Evolutionary conservation across 257 asterid species (phyloP).

Genomic region (Ajuga chamaepitys): DNA sequence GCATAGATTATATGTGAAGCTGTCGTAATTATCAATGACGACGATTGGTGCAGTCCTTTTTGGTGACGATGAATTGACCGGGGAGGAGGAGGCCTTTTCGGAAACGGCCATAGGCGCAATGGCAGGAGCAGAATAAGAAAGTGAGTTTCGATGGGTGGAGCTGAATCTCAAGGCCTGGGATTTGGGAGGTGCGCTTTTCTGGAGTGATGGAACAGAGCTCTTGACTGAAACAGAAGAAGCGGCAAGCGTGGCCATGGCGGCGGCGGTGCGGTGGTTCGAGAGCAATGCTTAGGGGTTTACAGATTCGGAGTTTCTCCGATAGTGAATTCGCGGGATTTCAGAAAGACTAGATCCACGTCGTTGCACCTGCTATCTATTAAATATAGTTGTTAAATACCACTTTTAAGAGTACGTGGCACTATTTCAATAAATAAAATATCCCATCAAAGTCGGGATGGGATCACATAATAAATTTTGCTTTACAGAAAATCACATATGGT

Average conservation of each 20-base stretch:
- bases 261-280: not conserved
- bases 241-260: conserved; percentile 25
- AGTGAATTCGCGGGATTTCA: not conserved
- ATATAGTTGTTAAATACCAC: too few relatives aligned
- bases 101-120: conserved; percentile 29
- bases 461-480: too few relatives aligned
- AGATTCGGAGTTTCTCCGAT: not conserved
- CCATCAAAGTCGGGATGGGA: too few relatives aligned
- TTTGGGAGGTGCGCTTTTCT: conserved; percentile 1
- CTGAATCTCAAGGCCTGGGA: conserved; percentile 19
- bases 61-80: conserved; percentile 26
- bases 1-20: conserved; percentile 96
- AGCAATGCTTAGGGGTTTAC: conserved; percentile 14
- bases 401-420: too few relatives aligned
- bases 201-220: conserved; percentile 9
- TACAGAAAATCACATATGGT: too few relatives aligned
- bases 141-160: conserved; percentile 8
- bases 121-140: conserved; percentile 6
- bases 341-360: too few relatives aligned
- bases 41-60: conserved; percentile 35
- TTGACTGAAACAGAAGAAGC: conserved; percentile 15
- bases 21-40: conserved; percentile 90
- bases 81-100: conserved; percentile 21
- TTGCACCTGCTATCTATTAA: too few relatives aligned
- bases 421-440: too few relatives aligned